A percentile compares a stretch with the other conserved stretches of the same genome.
phyloP scores from a whole-genome alignment of 352 stramenopile species.

The Hyaloperonospora brassicae region DNA sequence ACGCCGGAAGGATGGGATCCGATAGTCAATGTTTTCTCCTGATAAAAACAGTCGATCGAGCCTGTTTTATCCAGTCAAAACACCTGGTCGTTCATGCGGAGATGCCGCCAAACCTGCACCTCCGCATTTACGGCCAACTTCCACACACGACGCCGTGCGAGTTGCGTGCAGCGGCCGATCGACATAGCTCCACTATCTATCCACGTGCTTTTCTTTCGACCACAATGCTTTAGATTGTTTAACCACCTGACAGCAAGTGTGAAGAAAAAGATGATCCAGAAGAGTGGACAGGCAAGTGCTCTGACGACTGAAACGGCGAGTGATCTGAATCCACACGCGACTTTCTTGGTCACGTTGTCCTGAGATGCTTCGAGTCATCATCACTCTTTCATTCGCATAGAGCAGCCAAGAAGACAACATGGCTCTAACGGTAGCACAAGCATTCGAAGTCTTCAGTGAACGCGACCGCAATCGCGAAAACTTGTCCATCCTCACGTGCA shows the following conservation, averaged over 20 bases:
- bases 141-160: too few relatives aligned
- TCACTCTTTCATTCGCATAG: slow-evolving; percentile 17
- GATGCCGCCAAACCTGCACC: too few relatives aligned
- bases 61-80: too few relatives aligned
- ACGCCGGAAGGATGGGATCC: too few relatives aligned
- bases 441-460: slow-evolving; percentile 18
- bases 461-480: slow-evolving; percentile 13
- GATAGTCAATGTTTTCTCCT: too few relatives aligned
- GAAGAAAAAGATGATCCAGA: slow-evolving; percentile 13
- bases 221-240: background rate
- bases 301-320: slow-evolving; percentile 24
- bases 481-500: slow-evolving; percentile 21
- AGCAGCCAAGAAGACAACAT: slow-evolving; percentile 13
- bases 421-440: slow-evolving; percentile 5
- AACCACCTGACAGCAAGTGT: background rate
- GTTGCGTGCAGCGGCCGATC: too few relatives aligned
- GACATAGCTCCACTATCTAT: background rate
- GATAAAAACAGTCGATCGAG: too few relatives aligned
- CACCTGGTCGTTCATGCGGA: too few relatives aligned
- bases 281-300: slow-evolving; percentile 16
- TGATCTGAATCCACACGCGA: slow-evolving; percentile 10
- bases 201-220: background rate
- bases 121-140: too few relatives aligned
- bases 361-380: slow-evolving; percentile 4
- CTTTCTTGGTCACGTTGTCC: slow-evolving; percentile 11